Evolutionary conservation across 768 basidiomycete species (phyloP).

Genomic region (Gymnopilus junonius): DNA sequence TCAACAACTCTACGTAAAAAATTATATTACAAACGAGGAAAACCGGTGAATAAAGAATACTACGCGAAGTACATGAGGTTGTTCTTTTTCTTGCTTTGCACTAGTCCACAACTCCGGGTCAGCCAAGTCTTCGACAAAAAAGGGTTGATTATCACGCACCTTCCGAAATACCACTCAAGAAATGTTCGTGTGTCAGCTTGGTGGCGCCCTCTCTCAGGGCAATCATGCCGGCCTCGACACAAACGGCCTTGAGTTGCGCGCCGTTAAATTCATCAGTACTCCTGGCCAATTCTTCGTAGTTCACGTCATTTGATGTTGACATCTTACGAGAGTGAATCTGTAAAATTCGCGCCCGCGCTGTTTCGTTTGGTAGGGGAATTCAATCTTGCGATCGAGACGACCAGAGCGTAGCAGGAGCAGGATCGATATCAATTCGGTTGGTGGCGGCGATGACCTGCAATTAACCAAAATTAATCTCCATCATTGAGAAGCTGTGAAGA

Average conservation of each 20-base stretch:
- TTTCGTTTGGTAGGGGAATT: conserved; percentile 96
- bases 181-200: conserved; percentile 92
- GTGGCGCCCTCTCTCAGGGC: conserved; percentile 91
- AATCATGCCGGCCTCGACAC: conserved; percentile 99
- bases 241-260: conserved; percentile 96
- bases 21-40: background rate
- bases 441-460: conserved; percentile 95
- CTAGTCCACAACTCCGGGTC: conserved; percentile 48
- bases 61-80: conserved; percentile 94
- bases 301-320: conserved; percentile 85
- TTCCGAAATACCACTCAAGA: conserved; percentile 90
- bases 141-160: conserved; percentile 47
- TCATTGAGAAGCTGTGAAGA: conserved; percentile 3
- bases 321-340: conserved; percentile 98
- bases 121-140: conserved; percentile 5
- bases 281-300: conserved; percentile 95
- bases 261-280: conserved; percentile 99
- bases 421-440: conserved; percentile 98
- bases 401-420: conserved; percentile 97
- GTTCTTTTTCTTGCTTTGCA: conserved; percentile 99
- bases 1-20: background rate
- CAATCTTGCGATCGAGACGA: conserved; percentile 97
- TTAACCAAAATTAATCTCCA: conserved; percentile 9
- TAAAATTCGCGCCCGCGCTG: conserved; percentile 93
- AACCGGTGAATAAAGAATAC: conserved; percentile 9